Conservation (phyloP, 2,329 filamentous ascomycete species). For the Fusarium clavum region DNA sequence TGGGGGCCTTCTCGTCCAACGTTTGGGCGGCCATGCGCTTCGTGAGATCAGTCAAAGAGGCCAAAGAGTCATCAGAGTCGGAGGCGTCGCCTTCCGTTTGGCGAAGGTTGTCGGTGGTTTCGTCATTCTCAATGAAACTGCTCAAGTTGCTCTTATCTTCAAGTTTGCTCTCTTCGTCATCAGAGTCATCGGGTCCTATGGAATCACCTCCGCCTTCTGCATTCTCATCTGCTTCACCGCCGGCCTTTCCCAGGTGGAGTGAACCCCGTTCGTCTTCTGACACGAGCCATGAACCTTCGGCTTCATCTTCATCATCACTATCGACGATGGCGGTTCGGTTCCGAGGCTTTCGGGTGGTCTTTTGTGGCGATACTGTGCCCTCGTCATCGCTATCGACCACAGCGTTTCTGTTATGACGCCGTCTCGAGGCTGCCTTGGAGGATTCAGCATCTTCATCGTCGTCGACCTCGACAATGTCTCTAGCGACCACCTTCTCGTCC, state of each 20-base stretch:
- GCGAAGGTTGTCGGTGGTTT: constrained; percentile 51
- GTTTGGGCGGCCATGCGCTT: constrained; percentile 54
- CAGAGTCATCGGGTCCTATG: constrained; percentile 77
- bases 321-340: constrained; percentile 70
- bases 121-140: constrained; percentile 68
- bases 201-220: constrained; percentile 88
- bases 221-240: constrained; percentile 88
- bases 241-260: constrained; percentile 77
- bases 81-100: constrained; percentile 42
- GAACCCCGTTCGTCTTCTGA: constrained; percentile 72
- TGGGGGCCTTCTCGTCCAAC: constrained; percentile 45
- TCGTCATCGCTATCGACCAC: constrained; percentile 38
- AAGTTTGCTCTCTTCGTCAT: constrained; percentile 64
- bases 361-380: constrained; percentile 28
- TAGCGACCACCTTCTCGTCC: constrained; percentile 31
- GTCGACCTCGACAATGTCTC: constrained; percentile 29
- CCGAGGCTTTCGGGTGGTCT: constrained; percentile 53
- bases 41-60: constrained; percentile 53
- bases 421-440: constrained; percentile 16
- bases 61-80: constrained; percentile 50
- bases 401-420: constrained; percentile 30
- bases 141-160: constrained; percentile 65
- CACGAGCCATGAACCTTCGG: constrained; percentile 84
- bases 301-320: constrained; percentile 74
- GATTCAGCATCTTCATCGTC: constrained; percentile 41